These are phyloP conservation scores for Gnaphalium uliginosum DNA, from an alignment of 129 eudicot genomes.

Conservation along the genomic window DNA sequence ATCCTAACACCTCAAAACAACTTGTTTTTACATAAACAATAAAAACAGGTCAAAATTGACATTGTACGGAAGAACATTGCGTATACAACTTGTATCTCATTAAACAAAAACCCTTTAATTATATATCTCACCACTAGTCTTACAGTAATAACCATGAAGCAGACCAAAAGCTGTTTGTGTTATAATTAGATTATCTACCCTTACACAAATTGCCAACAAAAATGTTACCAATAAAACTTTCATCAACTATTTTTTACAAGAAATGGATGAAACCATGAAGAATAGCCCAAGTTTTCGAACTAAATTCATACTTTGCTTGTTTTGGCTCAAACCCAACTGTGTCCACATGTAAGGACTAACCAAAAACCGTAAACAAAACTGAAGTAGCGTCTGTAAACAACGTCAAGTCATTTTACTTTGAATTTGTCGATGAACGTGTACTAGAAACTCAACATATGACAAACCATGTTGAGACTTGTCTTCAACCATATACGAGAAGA, in stretches of 20 bases:
- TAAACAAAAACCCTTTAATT: background rate
- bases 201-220: slow-evolving; percentile 9
- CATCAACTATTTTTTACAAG: slow-evolving; percentile 27
- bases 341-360: slow-evolving; percentile 12
- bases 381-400: background rate
- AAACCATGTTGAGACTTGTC: slow-evolving; percentile 75
- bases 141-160: slow-evolving; percentile 6
- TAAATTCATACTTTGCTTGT: background rate
- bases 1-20: too few relatives aligned
- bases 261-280: slow-evolving; percentile 11
- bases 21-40: background rate
- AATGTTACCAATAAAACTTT: slow-evolving; percentile 14
- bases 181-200: slow-evolving; percentile 5
- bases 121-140: too few relatives aligned
- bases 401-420: slow-evolving; percentile 72
- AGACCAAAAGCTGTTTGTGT: slow-evolving; percentile 17
- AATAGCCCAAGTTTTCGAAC: background rate
- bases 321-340: background rate
- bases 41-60: background rate
- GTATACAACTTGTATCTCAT: background rate
- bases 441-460: slow-evolving; percentile 84
- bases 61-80: background rate
- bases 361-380: slow-evolving; percentile 23
- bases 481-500: slow-evolving; percentile 77
- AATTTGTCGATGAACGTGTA: slow-evolving; percentile 79